Conservation (phyloP, 2,329 filamentous ascomycete species). For the Scopulariopsis brevicaulis region DNA sequence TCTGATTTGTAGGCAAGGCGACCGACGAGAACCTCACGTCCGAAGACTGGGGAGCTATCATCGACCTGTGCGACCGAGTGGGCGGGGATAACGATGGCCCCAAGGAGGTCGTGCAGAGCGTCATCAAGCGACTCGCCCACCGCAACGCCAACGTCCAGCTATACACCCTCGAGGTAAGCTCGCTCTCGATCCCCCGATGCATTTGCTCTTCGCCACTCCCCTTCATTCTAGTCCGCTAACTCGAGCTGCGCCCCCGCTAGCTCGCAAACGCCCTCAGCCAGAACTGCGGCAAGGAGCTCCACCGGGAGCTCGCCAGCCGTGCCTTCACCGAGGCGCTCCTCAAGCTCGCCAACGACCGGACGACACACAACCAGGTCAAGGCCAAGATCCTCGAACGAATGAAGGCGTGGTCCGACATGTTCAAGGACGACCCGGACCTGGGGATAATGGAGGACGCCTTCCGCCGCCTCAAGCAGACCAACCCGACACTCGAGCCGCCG, state of each 20-base stretch:
- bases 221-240: background rate
- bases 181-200: background rate
- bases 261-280: slow-evolving; percentile 85
- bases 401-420: slow-evolving; percentile 95
- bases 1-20: slow-evolving; percentile 46
- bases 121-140: slow-evolving; percentile 87
- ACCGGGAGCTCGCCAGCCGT: slow-evolving; percentile 80
- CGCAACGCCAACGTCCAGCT: slow-evolving; percentile 94
- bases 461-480: slow-evolving; percentile 68
- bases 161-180: slow-evolving; percentile 71
- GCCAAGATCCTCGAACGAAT: slow-evolving; percentile 94
- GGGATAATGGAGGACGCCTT: slow-evolving; percentile 98
- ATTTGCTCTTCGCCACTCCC: background rate
- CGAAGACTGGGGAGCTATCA: slow-evolving; percentile 57
- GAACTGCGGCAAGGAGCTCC: slow-evolving; percentile 78
- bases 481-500: slow-evolving; percentile 82
- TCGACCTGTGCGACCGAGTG: slow-evolving; percentile 53
- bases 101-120: slow-evolving; percentile 76
- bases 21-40: slow-evolving; percentile 96
- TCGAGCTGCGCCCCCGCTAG: slow-evolving; percentile 22
- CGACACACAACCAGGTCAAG: slow-evolving; percentile 93
- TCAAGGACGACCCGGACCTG: slow-evolving; percentile 75
- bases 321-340: slow-evolving; percentile 91
- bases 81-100: slow-evolving; percentile 43
- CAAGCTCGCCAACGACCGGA: slow-evolving; percentile 84